phyloP scores from a whole-genome alignment of 2,329 filamentous ascomycete species.

The Aureobasidium sp. region DNA sequence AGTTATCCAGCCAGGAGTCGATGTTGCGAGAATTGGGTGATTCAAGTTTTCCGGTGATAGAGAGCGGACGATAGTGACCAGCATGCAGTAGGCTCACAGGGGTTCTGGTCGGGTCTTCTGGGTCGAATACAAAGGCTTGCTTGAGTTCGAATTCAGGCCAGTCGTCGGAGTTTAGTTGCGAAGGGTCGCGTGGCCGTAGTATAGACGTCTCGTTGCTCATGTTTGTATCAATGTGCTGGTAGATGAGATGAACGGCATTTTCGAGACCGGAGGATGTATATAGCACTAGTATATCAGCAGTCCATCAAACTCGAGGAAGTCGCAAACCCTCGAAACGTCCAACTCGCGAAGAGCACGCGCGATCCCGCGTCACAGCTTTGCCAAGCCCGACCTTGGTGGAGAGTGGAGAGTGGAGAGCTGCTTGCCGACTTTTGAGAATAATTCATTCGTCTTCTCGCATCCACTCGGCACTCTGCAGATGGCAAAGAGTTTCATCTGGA shows the following conservation, averaged over 20 bases:
- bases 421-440: not conserved
- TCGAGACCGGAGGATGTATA: not conserved
- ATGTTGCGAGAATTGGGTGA: slow-evolving; percentile 37
- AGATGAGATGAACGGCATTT: not conserved
- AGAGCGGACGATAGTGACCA: slow-evolving; percentile 51
- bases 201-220: slow-evolving; percentile 25
- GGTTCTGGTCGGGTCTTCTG: slow-evolving; percentile 31
- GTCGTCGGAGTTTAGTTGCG: slow-evolving; percentile 33
- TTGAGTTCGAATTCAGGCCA: slow-evolving; percentile 56
- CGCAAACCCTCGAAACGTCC: not conserved
- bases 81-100: slow-evolving; percentile 54
- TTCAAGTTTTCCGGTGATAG: slow-evolving; percentile 52
- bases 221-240: not conserved
- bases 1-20: slow-evolving; percentile 15
- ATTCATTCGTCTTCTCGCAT: not conserved
- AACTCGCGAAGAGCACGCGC: not conserved
- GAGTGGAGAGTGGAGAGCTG: not conserved
- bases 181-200: slow-evolving; percentile 33
- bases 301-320: not conserved
- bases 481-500: slow-evolving; percentile 17
- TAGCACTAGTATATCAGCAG: not conserved
- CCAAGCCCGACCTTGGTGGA: slow-evolving; percentile 2
- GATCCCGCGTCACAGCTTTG: slow-evolving; percentile 18
- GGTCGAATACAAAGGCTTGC: slow-evolving; percentile 54
- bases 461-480: not conserved